Base-by-base conservation (phyloP, 2,329 filamentous ascomycete species). In the Magnaporthiopsis rhizophila region DNA sequence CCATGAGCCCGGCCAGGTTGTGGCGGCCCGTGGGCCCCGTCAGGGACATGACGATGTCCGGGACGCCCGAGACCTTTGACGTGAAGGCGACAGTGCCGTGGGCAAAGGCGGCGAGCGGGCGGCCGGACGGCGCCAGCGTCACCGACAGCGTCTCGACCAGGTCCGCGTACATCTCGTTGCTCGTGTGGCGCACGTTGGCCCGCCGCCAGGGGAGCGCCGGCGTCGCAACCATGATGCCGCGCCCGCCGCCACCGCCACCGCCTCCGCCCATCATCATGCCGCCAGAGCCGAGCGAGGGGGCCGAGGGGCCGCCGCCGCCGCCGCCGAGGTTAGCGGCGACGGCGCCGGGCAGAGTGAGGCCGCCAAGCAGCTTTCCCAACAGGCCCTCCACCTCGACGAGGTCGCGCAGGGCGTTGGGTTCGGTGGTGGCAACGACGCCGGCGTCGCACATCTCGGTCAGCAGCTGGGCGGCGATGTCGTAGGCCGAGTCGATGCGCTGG, bases 401-500 rank as follows among this genome's bases (percentile, higher is more conserved):
- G 73, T 99, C 95, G 71, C 92, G 85, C 71, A 99, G 78, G 26
- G 93, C 91, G 79, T 99, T 98, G 12, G 91, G 90, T 75, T 99
- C 95, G 1, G 94, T 97, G 65, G 92, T 96, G 72, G 85, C 90
- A 50, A 97, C 84, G n/a, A 88, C 84, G 21, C 95, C 95, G 57
- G 88, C 91, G 80, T 99, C 95, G 74, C 95, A 97, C 90, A 99
- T 96, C 78, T 99, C 95, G 67, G 88, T 91, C 65, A 98, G 82
- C 32, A 99, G 79, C 78, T 99, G 95, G 24, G 93, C 93, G 45
- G 96, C 90, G 34, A 98, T 89, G 85, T 98, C 91, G 77, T 98
- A 98, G 76, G 87, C 92, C 69, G 82, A 84, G 76, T 97, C 92
- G 68, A 99, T 89, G 79, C 95, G 97, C 73, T 84, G 85, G 26